Evolutionary conservation across 2,329 filamentous ascomycete species (phyloP).

Genomic region (Aspergillus glaucus): DNA sequence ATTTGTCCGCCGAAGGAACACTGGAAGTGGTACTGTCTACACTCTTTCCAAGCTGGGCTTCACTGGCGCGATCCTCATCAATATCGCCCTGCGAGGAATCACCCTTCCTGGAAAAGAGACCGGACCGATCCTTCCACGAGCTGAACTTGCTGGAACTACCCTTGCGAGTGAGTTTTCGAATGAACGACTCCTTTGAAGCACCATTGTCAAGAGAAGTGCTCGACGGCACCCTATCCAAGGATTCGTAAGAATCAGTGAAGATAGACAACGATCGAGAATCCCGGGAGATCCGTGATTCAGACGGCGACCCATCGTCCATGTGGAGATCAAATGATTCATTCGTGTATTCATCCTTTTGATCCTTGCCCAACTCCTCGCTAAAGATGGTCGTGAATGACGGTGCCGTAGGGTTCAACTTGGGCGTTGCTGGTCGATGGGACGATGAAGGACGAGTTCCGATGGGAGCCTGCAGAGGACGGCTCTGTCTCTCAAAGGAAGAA

Average conservation of each 20-base stretch:
- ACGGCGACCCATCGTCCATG: slow-evolving; percentile 36
- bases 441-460: slow-evolving; percentile 73
- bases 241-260: slow-evolving; percentile 43
- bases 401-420: slow-evolving; percentile 76
- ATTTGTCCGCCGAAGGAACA: slow-evolving; percentile 37
- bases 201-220: slow-evolving; percentile 35
- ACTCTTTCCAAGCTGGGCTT: slow-evolving; percentile 39
- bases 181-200: slow-evolving; percentile 43
- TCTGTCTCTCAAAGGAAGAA: slow-evolving; percentile 40
- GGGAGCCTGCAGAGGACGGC: slow-evolving; percentile 52
- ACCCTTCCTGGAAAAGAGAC: slow-evolving; percentile 42
- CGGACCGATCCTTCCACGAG: slow-evolving; percentile 46
- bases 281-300: slow-evolving; percentile 39
- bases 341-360: slow-evolving; percentile 32
- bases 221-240: slow-evolving; percentile 42
- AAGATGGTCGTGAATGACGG: slow-evolving; percentile 78
- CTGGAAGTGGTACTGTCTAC: slow-evolving; percentile 38
- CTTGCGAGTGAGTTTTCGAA: slow-evolving; percentile 47
- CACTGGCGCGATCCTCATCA: slow-evolving; percentile 37
- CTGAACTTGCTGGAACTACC: slow-evolving; percentile 47
- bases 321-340: slow-evolving; percentile 25
- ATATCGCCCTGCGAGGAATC: slow-evolving; percentile 39
- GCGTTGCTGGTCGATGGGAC: slow-evolving; percentile 49
- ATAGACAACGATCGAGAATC: slow-evolving; percentile 41
- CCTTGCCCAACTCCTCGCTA: slow-evolving; percentile 42